Conservation (phyloP, 306 rosid genomes). For the Senna tora region DNA sequence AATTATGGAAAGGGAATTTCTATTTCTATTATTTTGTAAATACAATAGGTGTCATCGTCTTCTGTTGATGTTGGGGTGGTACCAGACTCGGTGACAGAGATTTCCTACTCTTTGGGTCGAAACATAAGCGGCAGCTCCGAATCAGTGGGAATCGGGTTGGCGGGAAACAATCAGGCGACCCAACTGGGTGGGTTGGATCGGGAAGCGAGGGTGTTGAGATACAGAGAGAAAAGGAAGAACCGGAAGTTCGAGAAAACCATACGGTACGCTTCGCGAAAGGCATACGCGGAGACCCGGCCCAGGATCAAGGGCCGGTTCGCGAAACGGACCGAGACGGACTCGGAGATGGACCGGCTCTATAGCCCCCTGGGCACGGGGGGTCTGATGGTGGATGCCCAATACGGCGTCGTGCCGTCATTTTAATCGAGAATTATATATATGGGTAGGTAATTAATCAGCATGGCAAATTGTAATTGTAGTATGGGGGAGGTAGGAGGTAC, state of each 20-base stretch:
- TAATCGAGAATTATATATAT: not conserved
- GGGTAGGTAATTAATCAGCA: not conserved
- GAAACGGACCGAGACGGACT: constrained; percentile 43
- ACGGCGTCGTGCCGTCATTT: constrained; percentile 70
- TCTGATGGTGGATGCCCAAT: constrained; percentile 42
- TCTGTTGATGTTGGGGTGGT: constrained; percentile 69
- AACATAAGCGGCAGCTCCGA: constrained; percentile 39
- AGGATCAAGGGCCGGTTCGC: constrained; percentile 70
- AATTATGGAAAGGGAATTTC: not conserved
- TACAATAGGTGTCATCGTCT: constrained; percentile 59
- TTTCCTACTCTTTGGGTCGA: constrained; percentile 44
- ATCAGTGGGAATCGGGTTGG: constrained; percentile 31
- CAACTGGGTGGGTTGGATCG: constrained; percentile 58
- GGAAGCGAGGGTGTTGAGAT: constrained; percentile 62
- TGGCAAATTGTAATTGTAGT: not conserved
- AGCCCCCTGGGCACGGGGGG: constrained; percentile 26
- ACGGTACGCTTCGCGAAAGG: constrained; percentile 64
- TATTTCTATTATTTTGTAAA: not conserved
- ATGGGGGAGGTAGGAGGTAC: not conserved
- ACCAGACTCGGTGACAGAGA: constrained; percentile 60
- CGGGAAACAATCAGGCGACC: constrained; percentile 37
- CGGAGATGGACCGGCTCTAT: constrained; percentile 47
- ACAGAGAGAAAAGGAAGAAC: constrained; percentile 68
- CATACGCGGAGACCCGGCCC: constrained; percentile 65
- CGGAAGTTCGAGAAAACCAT: constrained; percentile 62